phyloP scores from a whole-genome alignment of 2,329 filamentous ascomycete species.

The Graphilbum fragrans region DNA sequence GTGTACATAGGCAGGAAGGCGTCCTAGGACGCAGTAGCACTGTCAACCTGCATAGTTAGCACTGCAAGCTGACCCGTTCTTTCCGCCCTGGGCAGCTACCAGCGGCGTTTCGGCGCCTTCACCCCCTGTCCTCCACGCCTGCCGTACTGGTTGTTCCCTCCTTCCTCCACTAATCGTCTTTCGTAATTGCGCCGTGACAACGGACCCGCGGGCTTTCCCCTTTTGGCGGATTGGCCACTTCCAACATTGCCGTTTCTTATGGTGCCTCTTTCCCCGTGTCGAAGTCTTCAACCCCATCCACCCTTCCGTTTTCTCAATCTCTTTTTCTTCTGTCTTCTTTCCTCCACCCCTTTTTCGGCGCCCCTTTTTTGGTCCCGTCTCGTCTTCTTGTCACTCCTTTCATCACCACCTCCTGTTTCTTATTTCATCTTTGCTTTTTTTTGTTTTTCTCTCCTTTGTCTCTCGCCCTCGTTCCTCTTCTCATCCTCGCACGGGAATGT shows the following conservation, averaged over 20 bases:
- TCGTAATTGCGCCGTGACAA: conserved; percentile 1
- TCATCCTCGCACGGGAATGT: background rate
- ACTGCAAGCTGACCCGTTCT: no score
- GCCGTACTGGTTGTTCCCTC: background rate
- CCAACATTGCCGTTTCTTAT: background rate
- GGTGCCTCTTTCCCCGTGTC: conserved; percentile 6
- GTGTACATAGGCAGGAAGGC: no score
- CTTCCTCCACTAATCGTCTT: background rate
- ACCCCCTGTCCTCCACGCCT: no score
- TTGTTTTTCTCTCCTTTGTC: background rate
- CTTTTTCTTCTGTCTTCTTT: conserved; percentile 10
- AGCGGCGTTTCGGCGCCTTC: no score
- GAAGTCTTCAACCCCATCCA: conserved; percentile 3
- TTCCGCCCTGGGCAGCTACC: no score
- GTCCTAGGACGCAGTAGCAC: no score
- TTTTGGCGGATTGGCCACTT: background rate
- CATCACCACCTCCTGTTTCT: conserved; percentile 17
- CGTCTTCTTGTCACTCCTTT: conserved; percentile 30
- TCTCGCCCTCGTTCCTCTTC: background rate
- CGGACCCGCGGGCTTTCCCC: conserved; percentile 2
- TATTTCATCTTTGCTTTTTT: conserved; percentile 14
- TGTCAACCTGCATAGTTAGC: no score
- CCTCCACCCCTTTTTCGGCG: conserved; percentile 12
- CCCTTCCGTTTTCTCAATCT: conserved; percentile 7
- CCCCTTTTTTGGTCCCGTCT: conserved; percentile 17